Conservation (phyloP, 805 yeast species). For the Ogataea paradorogensis region DNA sequence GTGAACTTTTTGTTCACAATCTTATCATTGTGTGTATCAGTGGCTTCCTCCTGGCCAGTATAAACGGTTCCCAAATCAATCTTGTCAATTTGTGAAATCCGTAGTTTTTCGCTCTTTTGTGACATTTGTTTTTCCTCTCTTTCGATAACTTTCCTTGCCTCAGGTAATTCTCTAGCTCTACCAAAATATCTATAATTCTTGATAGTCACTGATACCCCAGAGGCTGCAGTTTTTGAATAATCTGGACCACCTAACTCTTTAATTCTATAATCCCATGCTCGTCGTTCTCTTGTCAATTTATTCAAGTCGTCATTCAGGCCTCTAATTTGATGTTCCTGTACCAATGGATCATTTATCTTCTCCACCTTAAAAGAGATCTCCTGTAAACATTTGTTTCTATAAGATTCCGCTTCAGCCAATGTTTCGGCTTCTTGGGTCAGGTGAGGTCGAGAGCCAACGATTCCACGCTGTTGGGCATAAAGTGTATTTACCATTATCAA, state of each 20-base stretch:
- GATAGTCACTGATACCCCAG: conserved; percentile 20
- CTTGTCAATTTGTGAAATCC: conserved; percentile 6
- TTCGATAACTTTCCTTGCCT: conserved; percentile 47
- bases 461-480: conserved; percentile 55
- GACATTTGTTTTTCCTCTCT: conserved; percentile 15
- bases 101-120: conserved; percentile 11
- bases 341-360: conserved; percentile 57
- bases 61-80: conserved; percentile 35
- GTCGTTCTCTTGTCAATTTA: conserved; percentile 59
- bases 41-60: conserved; percentile 36
- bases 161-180: conserved; percentile 76
- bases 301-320: conserved; percentile 76
- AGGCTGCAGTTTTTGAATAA: conserved; percentile 35
- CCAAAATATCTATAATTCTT: conserved; percentile 77
- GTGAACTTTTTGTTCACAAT: not conserved
- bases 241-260: conserved; percentile 72
- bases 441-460: conserved; percentile 51
- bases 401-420: conserved; percentile 65
- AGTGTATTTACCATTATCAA: conserved; percentile 46
- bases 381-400: conserved; percentile 57
- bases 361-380: conserved; percentile 64
- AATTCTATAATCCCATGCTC: conserved; percentile 78
- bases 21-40: not conserved
- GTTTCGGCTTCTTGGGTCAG: conserved; percentile 50
- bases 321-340: conserved; percentile 61